A percentile compares a stretch with the other conserved stretches of the same genome.
These are phyloP conservation scores for Fusarium sororula DNA, from an alignment of 2,329 filamentous ascomycete genomes.

Conservation along the genomic window DNA sequence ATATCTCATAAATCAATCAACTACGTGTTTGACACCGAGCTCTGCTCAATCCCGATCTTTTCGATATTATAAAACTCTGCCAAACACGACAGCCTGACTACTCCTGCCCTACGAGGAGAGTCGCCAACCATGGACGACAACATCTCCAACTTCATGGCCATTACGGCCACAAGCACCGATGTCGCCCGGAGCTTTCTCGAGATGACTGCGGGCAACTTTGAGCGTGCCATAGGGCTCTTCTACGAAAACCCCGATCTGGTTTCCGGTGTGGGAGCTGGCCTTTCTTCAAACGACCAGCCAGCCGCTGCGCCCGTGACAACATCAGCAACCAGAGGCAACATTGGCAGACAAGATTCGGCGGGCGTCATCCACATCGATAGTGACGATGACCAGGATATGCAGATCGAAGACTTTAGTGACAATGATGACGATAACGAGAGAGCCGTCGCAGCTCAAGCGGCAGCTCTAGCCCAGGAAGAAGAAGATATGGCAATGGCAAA, in stretches of 20 bases:
- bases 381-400: constrained; percentile 54
- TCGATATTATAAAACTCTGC: neutral
- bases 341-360: constrained; percentile 47
- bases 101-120: neutral
- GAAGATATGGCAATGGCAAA: constrained; percentile 95
- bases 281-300: constrained; percentile 36
- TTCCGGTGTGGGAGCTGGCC: constrained; percentile 48
- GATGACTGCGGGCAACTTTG: constrained; percentile 83
- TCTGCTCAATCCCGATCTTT: neutral
- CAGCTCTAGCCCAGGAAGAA: constrained; percentile 69
- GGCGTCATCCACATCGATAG: constrained; percentile 69
- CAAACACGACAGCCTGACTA: neutral
- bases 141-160: constrained; percentile 79
- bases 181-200: constrained; percentile 85
- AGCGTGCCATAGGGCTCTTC: constrained; percentile 88
- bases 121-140: constrained; percentile 70
- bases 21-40: neutral
- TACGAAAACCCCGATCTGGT: constrained; percentile 84
- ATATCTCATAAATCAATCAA: neutral
- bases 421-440: constrained; percentile 52
- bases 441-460: constrained; percentile 52
- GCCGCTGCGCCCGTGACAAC: constrained; percentile 35
- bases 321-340: constrained; percentile 38
- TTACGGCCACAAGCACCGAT: constrained; percentile 79
- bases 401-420: constrained; percentile 51